phyloP scores from a whole-genome alignment of 1,284 basidiomycete genomes.

The Chalciporus sp. region DNA sequence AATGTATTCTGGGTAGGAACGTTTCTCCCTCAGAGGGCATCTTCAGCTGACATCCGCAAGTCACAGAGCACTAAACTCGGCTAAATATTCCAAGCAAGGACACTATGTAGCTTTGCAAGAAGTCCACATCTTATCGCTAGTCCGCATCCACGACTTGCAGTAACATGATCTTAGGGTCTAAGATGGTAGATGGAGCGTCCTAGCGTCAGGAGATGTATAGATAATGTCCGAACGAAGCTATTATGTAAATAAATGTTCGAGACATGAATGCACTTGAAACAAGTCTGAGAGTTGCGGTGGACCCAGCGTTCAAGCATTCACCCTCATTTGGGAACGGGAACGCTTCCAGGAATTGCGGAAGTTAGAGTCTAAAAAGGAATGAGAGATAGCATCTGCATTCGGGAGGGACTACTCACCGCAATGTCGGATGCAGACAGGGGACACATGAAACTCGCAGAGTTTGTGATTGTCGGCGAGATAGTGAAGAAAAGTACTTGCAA shows the following conservation, averaged over 20 bases:
- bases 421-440: constrained; percentile 48
- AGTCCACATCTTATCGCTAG: too few relatives aligned
- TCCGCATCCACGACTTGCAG: too few relatives aligned
- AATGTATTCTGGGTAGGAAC: constrained; percentile 79
- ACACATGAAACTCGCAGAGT: constrained; percentile 68
- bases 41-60: constrained; percentile 9
- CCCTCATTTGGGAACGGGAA: not conserved
- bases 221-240: constrained; percentile 11
- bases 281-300: too few relatives aligned
- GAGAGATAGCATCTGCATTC: constrained; percentile 2
- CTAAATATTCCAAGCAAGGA: too few relatives aligned
- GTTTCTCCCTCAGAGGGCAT: constrained; percentile 63
- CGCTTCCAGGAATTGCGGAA: constrained; percentile 18
- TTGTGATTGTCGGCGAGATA: constrained; percentile 70
- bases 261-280: too few relatives aligned
- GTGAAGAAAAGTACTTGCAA: constrained; percentile 67
- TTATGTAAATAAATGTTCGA: not conserved
- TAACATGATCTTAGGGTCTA: too few relatives aligned
- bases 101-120: too few relatives aligned
- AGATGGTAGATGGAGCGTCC: not conserved
- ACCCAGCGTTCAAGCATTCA: not conserved
- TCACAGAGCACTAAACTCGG: too few relatives aligned
- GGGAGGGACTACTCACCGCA: constrained; percentile 13
- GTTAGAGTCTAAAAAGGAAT: constrained; percentile 16
- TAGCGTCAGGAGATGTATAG: constrained; percentile 22